A percentile compares a stretch with the other conserved stretches of the same genome.
phyloP scores from a whole-genome alignment of 2,329 filamentous ascomycete genomes.

The Celoporthe dispersa region DNA sequence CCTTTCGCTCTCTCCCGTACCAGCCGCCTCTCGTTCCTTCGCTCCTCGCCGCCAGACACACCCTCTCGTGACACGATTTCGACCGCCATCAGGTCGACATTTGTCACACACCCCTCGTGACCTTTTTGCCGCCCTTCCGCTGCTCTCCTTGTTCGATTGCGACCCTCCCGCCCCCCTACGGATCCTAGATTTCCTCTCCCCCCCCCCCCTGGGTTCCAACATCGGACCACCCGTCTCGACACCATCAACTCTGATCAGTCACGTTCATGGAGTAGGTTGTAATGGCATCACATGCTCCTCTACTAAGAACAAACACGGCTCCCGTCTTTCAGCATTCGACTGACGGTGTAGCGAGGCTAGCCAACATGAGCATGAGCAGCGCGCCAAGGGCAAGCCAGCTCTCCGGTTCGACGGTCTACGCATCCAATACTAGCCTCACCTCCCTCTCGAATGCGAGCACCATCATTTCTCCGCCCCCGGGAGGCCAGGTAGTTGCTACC shows the following conservation, averaged over 20 bases:
- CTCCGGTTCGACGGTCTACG: constrained; percentile 62
- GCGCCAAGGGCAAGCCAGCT: constrained; percentile 64
- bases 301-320: constrained; percentile 63
- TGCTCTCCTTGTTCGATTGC: constrained; percentile 5
- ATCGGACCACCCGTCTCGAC: constrained; percentile 19
- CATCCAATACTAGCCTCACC: constrained; percentile 56
- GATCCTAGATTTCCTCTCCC: constrained; percentile 4
- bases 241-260: constrained; percentile 12
- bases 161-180: constrained; percentile 1
- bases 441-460: constrained; percentile 53
- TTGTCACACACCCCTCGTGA: not conserved
- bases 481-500: constrained; percentile 73
- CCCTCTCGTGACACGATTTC: constrained; percentile 4
- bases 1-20: constrained; percentile 24
- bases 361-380: constrained; percentile 58
- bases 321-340: constrained; percentile 56
- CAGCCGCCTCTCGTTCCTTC: constrained; percentile 14
- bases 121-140: constrained; percentile 5
- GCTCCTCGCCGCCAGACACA: constrained; percentile 16
- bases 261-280: constrained; percentile 39
- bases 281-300: constrained; percentile 62
- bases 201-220: constrained; percentile 14
- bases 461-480: constrained; percentile 46
- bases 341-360: constrained; percentile 51
- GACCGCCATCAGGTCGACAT: not conserved